phyloP scores from a whole-genome alignment of 2,329 filamentous ascomycete genomes.

The Penicillium corylophilum region DNA sequence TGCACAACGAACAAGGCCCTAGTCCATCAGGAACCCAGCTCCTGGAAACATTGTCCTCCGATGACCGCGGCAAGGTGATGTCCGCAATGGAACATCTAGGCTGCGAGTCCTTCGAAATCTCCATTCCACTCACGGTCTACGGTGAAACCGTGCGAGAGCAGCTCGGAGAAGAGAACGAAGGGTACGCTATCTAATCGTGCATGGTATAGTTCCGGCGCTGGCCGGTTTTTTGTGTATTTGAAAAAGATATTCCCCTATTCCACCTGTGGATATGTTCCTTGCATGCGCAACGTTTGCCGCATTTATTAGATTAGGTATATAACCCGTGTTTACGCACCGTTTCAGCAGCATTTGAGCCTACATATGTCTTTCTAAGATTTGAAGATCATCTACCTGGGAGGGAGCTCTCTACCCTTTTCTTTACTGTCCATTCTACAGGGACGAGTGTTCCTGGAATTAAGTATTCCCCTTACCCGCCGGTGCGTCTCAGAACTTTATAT shows the following conservation, averaged over 20 bases:
- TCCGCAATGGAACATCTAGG: constrained; percentile 75
- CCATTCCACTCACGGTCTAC: constrained; percentile 80
- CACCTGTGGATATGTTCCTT: constrained; percentile 5
- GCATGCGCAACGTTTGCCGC: not conserved
- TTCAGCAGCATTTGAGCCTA: not conserved
- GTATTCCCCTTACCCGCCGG: too few species aligned
- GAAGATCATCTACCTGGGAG: too few species aligned
- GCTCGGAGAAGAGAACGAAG: constrained; percentile 40
- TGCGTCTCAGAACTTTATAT: too few species aligned
- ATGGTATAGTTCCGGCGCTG: not conserved
- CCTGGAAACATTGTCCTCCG: constrained; percentile 75
- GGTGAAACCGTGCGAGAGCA: constrained; percentile 52
- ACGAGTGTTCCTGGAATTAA: too few species aligned
- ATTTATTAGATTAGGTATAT: not conserved
- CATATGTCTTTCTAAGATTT: too few species aligned
- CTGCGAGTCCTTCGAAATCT: constrained; percentile 88
- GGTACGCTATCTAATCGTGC: constrained; percentile 37
- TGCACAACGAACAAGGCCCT: constrained; percentile 37
- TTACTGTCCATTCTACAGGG: too few species aligned
- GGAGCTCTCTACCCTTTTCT: too few species aligned
- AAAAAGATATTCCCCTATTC: constrained; percentile 16
- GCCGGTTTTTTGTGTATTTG: constrained; percentile 9
- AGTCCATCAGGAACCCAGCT: constrained; percentile 51
- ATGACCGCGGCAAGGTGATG: constrained; percentile 74
- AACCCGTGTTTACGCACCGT: not conserved